These are phyloP conservation scores for Nemania diffusa DNA, from an alignment of 2,329 filamentous ascomycete species.

Conservation along the genomic window DNA sequence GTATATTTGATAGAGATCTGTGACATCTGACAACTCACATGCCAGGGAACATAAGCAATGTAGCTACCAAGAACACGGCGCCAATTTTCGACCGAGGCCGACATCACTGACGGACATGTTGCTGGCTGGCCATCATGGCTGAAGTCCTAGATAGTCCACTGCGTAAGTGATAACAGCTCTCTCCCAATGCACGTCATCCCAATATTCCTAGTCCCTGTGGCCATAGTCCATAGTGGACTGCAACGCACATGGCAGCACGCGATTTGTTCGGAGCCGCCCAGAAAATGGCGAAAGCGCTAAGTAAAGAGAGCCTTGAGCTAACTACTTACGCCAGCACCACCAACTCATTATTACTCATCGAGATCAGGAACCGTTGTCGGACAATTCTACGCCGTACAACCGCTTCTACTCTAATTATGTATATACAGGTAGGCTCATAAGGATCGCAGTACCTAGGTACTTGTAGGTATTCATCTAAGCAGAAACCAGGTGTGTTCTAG, in stretches of 20 bases:
- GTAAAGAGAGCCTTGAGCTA: background rate
- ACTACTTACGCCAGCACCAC: background rate
- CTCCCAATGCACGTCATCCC: background rate
- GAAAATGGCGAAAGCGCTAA: background rate
- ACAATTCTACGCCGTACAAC: background rate
- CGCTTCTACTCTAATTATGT: no score
- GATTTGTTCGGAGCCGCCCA: background rate
- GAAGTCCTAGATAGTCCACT: background rate
- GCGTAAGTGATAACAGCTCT: background rate
- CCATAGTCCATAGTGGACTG: no score
- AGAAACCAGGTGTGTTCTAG: background rate
- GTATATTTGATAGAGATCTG: background rate
- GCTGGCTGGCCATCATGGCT: no score
- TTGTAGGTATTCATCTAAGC: background rate
- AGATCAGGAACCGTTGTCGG: background rate
- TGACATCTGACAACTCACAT: constrained; percentile 17
- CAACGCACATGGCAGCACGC: background rate
- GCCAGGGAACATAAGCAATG: background rate
- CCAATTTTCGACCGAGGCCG: constrained; percentile 21
- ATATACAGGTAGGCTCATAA: background rate
- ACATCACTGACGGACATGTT: constrained; percentile 5
- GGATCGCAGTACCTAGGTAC: background rate
- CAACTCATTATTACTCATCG: background rate
- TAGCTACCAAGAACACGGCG: constrained; percentile 14
- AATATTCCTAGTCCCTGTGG: background rate